Evolutionary conservation across 1,284 basidiomycete species (phyloP).

Genomic region (Microbotryum saponariae): DNA sequence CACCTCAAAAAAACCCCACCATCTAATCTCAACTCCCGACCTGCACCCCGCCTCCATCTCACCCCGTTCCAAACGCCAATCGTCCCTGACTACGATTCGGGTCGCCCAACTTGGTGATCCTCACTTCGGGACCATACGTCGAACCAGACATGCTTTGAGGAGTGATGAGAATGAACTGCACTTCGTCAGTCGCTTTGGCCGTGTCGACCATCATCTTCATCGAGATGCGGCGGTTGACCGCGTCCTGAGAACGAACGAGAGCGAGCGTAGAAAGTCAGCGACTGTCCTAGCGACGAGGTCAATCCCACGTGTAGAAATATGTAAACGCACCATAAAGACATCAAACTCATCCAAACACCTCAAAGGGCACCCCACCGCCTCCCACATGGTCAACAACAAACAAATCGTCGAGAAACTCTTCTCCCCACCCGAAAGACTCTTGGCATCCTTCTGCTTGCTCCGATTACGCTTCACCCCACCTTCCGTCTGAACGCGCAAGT

Average conservation of each 20-base stretch:
- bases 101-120: constrained; percentile 23
- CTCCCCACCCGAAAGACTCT: constrained; percentile 78
- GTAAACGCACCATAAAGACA: constrained; percentile 24
- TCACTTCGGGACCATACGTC: constrained; percentile 20
- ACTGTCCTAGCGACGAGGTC: background rate
- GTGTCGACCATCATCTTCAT: constrained; percentile 58
- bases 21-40: too few species aligned
- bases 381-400: constrained; percentile 86
- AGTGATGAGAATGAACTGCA: constrained; percentile 87
- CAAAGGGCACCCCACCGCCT: constrained; percentile 85
- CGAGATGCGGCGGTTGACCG: constrained; percentile 42
- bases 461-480: constrained; percentile 40
- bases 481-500: constrained; percentile 38
- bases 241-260: constrained; percentile 39
- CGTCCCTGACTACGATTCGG: constrained; percentile 18
- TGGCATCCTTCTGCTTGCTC: constrained; percentile 65
- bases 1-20: too few species aligned
- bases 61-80: too few species aligned
- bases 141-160: constrained; percentile 47
- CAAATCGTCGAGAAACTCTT: constrained; percentile 97
- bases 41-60: too few species aligned
- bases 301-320: too few species aligned
- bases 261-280: background rate
- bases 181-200: constrained; percentile 70
- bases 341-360: constrained; percentile 71